Percentiles rank a stretch among this genome's conserved stretches.
These are phyloP conservation scores for Ciborinia camelliae DNA, from an alignment of 2,329 filamentous ascomycete genomes.

Conservation along the genomic window DNA sequence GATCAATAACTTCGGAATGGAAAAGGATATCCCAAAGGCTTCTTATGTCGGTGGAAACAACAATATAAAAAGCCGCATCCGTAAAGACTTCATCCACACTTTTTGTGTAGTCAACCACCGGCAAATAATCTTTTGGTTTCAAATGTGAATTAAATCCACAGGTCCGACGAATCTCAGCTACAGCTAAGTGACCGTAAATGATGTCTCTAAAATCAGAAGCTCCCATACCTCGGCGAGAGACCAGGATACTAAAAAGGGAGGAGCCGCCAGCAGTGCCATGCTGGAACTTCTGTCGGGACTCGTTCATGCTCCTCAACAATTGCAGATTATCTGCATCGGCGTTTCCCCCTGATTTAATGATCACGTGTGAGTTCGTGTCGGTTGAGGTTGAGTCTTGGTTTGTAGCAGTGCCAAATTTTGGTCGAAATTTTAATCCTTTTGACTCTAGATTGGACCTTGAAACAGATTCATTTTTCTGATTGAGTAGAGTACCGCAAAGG, in stretches of 20 bases:
- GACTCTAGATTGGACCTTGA: accelerated
- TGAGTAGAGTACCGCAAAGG: background rate
- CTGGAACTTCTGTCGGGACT: background rate
- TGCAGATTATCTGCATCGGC: background rate
- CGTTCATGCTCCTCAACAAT: background rate
- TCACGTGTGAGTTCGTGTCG: too few relatives aligned
- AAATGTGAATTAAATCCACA: background rate
- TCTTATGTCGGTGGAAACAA: background rate
- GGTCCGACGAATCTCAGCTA: background rate
- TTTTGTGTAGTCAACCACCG: background rate
- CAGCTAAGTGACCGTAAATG: background rate
- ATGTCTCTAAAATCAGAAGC: background rate
- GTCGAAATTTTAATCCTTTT: background rate
- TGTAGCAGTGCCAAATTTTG: background rate
- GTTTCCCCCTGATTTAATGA: background rate
- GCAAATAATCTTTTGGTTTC: background rate
- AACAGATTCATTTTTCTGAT: background rate
- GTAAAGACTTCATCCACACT: background rate
- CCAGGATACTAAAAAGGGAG: background rate
- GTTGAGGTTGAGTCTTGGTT: background rate
- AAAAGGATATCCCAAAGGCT: background rate
- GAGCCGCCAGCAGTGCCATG: background rate
- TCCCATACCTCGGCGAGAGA: background rate
- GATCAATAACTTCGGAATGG: background rate
- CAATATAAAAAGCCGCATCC: background rate